A percentile compares a stretch with the other conserved stretches of the same genome.
phyloP scores from a whole-genome alignment of 345 rosid genomes.

The Bruguiera sexangula region DNA sequence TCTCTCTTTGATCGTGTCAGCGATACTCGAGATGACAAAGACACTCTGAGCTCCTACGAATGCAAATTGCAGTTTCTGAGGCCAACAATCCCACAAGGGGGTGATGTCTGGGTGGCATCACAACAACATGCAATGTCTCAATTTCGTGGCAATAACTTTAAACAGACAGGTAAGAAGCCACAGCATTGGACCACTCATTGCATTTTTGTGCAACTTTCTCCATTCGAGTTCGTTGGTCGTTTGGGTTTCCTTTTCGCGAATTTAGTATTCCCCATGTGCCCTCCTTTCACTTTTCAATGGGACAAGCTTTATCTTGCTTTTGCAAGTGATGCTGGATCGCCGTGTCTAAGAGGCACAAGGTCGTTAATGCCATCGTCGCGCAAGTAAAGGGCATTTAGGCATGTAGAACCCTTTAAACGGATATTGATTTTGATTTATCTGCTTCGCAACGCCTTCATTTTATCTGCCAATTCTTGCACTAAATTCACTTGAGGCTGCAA shows the following conservation, averaged over 20 bases:
- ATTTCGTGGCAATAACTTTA: neutral
- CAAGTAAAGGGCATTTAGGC: too few species aligned
- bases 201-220: neutral
- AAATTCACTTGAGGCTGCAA: neutral
- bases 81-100: conserved; percentile 15
- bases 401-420: neutral
- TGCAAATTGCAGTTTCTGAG: neutral
- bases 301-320: conserved; percentile 11
- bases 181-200: neutral
- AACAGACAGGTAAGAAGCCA: neutral
- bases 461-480: neutral
- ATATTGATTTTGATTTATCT: neutral
- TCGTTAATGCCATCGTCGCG: too few species aligned
- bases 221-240: conserved; percentile 11
- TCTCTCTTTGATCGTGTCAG: too few species aligned
- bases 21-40: too few species aligned
- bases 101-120: neutral
- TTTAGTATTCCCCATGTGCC: neutral
- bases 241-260: neutral
- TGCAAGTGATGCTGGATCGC: neutral
- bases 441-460: neutral
- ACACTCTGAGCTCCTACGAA: too few species aligned
- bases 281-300: conserved; percentile 8
- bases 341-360: too few species aligned
- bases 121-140: neutral